These are phyloP conservation scores for Chamaenerion angustifolium DNA, from an alignment of 345 rosid genomes.

Conservation along the genomic window DNA sequence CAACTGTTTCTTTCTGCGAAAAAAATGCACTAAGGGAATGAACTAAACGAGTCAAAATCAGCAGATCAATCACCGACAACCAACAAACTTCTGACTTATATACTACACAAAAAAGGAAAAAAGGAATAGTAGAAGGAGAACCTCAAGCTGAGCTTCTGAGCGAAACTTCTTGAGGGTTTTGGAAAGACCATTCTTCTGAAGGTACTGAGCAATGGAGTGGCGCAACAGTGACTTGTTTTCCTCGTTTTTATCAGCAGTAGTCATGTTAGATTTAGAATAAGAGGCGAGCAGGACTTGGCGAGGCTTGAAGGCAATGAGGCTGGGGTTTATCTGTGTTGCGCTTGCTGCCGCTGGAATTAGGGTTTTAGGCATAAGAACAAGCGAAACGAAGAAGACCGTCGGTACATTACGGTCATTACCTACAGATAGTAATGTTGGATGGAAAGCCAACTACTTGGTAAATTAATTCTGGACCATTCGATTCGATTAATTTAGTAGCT, in stretches of 20 bases:
- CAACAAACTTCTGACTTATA: background rate
- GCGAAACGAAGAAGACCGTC: background rate
- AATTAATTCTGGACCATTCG: no score
- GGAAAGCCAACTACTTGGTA: no score
- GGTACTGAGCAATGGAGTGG: slow-evolving; percentile 40
- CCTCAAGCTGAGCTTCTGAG: slow-evolving; percentile 54
- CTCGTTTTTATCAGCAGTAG: slow-evolving; percentile 3
- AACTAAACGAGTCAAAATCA: no score
- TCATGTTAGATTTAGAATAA: slow-evolving; percentile 12
- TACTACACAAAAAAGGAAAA: background rate
- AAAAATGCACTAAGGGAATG: no score
- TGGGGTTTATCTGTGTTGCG: slow-evolving; percentile 16
- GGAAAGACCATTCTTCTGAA: slow-evolving; percentile 41
- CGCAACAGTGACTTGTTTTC: slow-evolving; percentile 29
- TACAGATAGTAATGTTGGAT: no score
- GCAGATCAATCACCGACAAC: background rate
- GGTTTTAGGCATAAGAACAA: slow-evolving; percentile 11
- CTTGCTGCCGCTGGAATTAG: background rate
- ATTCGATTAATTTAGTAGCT: no score
- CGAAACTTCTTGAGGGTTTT: slow-evolving; percentile 60
- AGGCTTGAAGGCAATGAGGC: slow-evolving; percentile 33
- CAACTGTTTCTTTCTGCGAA: no score
- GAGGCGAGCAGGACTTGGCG: slow-evolving; percentile 34
- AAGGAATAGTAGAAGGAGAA: background rate
- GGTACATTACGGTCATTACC: background rate